phyloP scores from a whole-genome alignment of 2,329 filamentous ascomycete species.

The Hymenoscyphus infarciens region DNA sequence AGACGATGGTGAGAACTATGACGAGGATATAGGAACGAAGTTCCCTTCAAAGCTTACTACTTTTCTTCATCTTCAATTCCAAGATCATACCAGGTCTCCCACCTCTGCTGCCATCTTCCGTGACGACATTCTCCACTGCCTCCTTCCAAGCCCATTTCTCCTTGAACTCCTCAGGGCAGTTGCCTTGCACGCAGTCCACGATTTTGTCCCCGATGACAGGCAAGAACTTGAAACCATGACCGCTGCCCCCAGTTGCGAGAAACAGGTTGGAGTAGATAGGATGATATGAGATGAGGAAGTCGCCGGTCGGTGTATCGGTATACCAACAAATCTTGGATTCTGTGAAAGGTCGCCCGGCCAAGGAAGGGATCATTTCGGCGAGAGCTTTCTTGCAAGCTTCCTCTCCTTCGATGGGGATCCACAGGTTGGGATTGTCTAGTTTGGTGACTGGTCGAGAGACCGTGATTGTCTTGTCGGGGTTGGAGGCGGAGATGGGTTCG shows the following conservation, averaged over 20 bases:
- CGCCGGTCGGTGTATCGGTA: constrained; percentile 59
- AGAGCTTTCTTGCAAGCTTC: constrained; percentile 25
- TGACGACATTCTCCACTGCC: constrained; percentile 27
- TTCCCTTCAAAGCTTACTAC: constrained; percentile 14
- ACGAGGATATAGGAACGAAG: background rate
- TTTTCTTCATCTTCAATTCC: constrained; percentile 26
- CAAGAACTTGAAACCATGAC: constrained; percentile 50
- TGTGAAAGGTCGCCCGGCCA: constrained; percentile 49
- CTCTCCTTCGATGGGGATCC: constrained; percentile 27
- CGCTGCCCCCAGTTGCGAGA: constrained; percentile 46
- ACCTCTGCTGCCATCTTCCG: constrained; percentile 33
- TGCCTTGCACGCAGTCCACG: constrained; percentile 40
- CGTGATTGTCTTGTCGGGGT: constrained; percentile 12
- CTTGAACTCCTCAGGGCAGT: constrained; percentile 40
- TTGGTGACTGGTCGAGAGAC: constrained; percentile 27
- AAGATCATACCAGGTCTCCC: constrained; percentile 30
- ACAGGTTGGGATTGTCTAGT: constrained; percentile 21
- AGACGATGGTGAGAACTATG: background rate
- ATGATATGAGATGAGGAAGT: constrained; percentile 59
- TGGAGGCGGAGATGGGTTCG: background rate
- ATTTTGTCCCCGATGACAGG: constrained; percentile 46
- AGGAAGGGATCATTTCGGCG: constrained; percentile 48
- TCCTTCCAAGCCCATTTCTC: constrained; percentile 53
- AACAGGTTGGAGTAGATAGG: constrained; percentile 46
- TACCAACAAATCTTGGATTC: constrained; percentile 60